These are phyloP conservation scores for Magnusiomyces fungicola DNA, from an alignment of 1,139 yeast species.

Conservation along the genomic window DNA sequence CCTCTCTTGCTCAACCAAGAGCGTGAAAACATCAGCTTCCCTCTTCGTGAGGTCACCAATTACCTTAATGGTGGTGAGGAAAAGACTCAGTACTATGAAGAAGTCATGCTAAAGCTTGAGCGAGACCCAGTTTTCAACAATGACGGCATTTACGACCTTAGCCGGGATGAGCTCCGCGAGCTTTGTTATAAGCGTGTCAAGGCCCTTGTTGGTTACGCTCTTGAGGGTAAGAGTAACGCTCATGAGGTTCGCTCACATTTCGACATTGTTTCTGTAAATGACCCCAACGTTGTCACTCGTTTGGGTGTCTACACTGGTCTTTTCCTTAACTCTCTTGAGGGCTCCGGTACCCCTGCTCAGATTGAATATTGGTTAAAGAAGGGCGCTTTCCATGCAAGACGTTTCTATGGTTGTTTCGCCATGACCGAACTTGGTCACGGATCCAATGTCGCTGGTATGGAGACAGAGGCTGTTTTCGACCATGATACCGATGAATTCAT, in stretches of 20 bases:
- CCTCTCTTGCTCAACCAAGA: constrained; percentile 39
- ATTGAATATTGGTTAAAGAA: constrained; percentile 63
- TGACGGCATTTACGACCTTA: constrained; percentile 46
- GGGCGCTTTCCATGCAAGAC: constrained; percentile 58
- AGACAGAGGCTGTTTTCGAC: constrained; percentile 84
- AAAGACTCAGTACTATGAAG: constrained; percentile 40
- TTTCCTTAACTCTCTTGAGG: constrained; percentile 60
- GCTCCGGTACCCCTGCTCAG: constrained; percentile 61
- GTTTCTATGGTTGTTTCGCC: constrained; percentile 82
- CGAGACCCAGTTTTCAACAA: constrained; percentile 50
- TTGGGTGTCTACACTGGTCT: constrained; percentile 66
- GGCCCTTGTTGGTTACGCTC: constrained; percentile 40
- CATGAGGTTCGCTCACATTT: constrained; percentile 34
- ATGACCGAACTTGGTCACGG: constrained; percentile 96
- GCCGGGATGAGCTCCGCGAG: constrained; percentile 45
- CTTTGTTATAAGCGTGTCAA: constrained; percentile 46
- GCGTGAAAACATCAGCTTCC: constrained; percentile 41
- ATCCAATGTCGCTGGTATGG: constrained; percentile 84
- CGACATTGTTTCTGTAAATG: constrained; percentile 39
- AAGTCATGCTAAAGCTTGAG: constrained; percentile 42
- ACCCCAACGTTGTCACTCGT: constrained; percentile 60
- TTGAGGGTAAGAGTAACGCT: constrained; percentile 41
- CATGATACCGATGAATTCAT: constrained; percentile 55
- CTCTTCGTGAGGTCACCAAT: constrained; percentile 41
- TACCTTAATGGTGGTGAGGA: constrained; percentile 50